Evolutionary conservation across 345 rosid species (phyloP), one percentile per base, ranked within the genome.

Genomic region (Psidium friedrichsthalianum): DNA sequence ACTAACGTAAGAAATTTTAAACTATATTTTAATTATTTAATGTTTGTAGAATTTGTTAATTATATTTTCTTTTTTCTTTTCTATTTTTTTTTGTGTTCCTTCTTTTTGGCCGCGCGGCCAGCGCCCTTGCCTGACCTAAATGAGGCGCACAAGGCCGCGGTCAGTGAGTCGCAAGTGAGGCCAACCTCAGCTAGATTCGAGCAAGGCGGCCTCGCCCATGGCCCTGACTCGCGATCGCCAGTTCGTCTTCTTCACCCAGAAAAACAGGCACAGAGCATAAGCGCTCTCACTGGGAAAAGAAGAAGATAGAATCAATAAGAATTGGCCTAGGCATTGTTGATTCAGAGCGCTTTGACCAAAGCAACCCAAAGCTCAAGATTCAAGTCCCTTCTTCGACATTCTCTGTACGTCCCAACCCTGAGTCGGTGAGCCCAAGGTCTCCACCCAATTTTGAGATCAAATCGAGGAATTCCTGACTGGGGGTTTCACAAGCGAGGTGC

Each of bases 241-340:
- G 1, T 40, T 83, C 87, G 16, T 69, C 78, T 69, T 32, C 47
- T 69, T 69, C 78, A 69, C 91, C 90, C 40, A 90, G 86, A 82
- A 84, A 85, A 53, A 57, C 74, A n/a, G 87, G 74, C 44, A 21
- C 83, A 27, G 85, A 83, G 36, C 64, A 56, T 27, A 85, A 83
- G 82, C 64, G 47, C n/a, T 14, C 57, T 82, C 32, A 52, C 55
- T 27, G 85, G 74, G 42, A 89, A 36, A 86, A 93, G 90, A 83
- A 84, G 93, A 55, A 92, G 88, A 87, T 92, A 93, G 86, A 87
- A 32, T 69, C 78, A 69, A 24, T 36, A 18, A 24, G 47, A 69
- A 69, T 93, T 82, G 95, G 98, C 53, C 96, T 96, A 51, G 97
- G 92, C 85, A 91, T 95, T 83, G 93, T 91, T 57, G 96, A 95